Evolutionary conservation across 1,139 yeast species (phyloP), one percentile per base, ranked within the genome.

Genomic region (Debaryomyces fabryi): DNA sequence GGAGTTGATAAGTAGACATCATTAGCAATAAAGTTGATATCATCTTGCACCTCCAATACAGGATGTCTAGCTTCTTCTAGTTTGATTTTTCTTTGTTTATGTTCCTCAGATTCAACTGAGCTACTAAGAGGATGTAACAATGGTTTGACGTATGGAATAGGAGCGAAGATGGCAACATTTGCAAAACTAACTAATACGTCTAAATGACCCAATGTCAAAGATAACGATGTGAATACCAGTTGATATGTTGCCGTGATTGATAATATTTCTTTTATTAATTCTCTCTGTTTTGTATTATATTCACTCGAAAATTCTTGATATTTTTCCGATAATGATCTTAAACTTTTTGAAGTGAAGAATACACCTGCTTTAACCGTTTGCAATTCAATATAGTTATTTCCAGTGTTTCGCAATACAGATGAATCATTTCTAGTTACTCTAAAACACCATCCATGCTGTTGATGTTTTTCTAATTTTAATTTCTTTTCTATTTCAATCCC

Each of bases 301-400:
- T 85, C 86, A 15, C 76, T 74, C 51, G 83, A 83, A 20, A 86
- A 74, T 42, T 81, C 81, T 10, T 72, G 68, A 58, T 83, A 86
- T 51, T 84, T 82, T 41, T 74, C 72, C 7, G 92, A 82, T 39
- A 86, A 72, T n/a, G 74, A 70, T 39, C 81, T 76, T 54, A 93
- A 72, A 54, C 78, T 77, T 37, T 73, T 68, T 2, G 96, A 89
- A 6, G 96, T 89, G 71, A 93, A 93, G 64, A 78, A 90, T 2
- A 92, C 93, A 49, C 99, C 99, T 1, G 97, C 96, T 65, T 93
- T 93, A 32, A 90, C 96, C 0, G 98, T 91, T 47, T 91, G 89
- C 30, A 92, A 74, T 63, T 93, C 97, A 45, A 78, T 77, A 62
- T 86, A 93, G 43, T 79, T 77, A 39, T 75, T 74, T 35, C 76